A percentile compares a stretch with the other conserved stretches of the same genome.
Evolutionary conservation across 345 rosid species (phyloP).

Genomic region (Rubroshorea leprosula): DNA sequence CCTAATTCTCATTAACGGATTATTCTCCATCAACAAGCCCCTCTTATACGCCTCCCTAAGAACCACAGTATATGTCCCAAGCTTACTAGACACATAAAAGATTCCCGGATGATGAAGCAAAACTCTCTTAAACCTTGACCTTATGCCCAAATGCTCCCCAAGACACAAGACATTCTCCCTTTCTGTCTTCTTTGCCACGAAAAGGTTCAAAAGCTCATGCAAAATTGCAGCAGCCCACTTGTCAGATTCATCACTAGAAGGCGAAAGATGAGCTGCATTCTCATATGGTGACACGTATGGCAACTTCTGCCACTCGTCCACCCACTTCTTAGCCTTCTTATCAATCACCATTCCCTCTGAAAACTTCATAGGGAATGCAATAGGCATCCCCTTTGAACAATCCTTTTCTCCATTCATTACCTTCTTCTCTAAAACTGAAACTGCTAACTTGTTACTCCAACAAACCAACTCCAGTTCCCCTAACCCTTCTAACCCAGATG

Average conservation of each 20-base stretch:
- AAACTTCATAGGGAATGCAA: conserved; percentile 56
- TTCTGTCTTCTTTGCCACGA: conserved; percentile 66
- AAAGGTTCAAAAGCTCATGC: conserved; percentile 76
- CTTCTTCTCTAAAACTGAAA: conserved; percentile 59
- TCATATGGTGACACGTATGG: conserved; percentile 82
- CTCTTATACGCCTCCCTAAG: conserved; percentile 73
- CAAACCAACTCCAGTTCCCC: conserved; percentile 72
- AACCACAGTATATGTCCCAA: conserved; percentile 65
- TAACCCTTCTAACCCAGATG: conserved; percentile 2
- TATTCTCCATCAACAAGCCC: conserved; percentile 57
- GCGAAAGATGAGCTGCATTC: conserved; percentile 47
- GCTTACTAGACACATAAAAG: conserved; percentile 68
- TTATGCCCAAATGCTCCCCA: conserved; percentile 68
- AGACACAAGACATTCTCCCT: conserved; percentile 48
- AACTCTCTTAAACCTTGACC: conserved; percentile 87
- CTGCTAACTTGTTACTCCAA: conserved; percentile 61
- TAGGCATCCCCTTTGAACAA: conserved; percentile 35
- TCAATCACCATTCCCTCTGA: conserved; percentile 61
- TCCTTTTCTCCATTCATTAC: conserved; percentile 26
- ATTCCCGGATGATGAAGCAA: conserved; percentile 65
- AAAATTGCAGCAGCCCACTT: conserved; percentile 68
- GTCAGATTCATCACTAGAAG: conserved; percentile 67
- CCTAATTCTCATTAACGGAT: conserved; percentile 47
- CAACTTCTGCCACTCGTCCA: conserved; percentile 81
- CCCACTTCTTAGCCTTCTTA: conserved; percentile 69